phyloP scores from a whole-genome alignment of 2,329 filamentous ascomycete species.

The Ophiostoma quercus region DNA sequence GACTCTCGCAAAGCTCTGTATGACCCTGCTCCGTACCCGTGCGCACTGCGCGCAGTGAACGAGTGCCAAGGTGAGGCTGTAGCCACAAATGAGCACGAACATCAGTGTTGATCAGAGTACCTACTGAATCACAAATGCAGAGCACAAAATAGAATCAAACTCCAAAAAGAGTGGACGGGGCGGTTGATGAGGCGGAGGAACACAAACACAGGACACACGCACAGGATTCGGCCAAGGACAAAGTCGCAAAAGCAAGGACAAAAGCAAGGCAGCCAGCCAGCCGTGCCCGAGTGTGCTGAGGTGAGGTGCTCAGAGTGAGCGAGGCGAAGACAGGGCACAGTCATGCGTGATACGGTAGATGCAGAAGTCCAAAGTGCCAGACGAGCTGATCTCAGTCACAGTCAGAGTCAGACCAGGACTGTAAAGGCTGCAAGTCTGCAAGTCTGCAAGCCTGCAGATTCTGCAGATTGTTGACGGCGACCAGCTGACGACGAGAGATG shows the following conservation, averaged over 20 bases:
- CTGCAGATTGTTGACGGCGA: neutral
- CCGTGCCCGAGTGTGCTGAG: neutral
- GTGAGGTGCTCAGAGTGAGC: neutral
- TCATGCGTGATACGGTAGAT: conserved; percentile 7
- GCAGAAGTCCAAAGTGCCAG: neutral
- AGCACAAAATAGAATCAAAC: neutral
- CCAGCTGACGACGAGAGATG: neutral
- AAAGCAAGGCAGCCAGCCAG: conserved; percentile 6
- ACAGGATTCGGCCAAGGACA: neutral
- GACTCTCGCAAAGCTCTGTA: no score
- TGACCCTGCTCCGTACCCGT: no score
- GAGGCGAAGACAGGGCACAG: conserved; percentile 5
- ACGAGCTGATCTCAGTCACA: neutral
- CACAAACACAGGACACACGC: neutral
- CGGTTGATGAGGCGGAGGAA: neutral
- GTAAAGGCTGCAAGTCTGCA: neutral
- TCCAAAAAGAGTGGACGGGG: neutral
- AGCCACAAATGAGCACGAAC: neutral
- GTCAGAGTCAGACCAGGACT: neutral
- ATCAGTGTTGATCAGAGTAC: neutral
- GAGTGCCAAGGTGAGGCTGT: conserved; percentile 8
- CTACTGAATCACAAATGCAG: neutral
- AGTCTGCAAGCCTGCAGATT: no score
- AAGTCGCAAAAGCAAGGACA: neutral
- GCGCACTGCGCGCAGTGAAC: neutral